These are phyloP conservation scores for Pyrus hybrid DNA, from an alignment of 331 rosid genomes.

Conservation along the genomic window DNA sequence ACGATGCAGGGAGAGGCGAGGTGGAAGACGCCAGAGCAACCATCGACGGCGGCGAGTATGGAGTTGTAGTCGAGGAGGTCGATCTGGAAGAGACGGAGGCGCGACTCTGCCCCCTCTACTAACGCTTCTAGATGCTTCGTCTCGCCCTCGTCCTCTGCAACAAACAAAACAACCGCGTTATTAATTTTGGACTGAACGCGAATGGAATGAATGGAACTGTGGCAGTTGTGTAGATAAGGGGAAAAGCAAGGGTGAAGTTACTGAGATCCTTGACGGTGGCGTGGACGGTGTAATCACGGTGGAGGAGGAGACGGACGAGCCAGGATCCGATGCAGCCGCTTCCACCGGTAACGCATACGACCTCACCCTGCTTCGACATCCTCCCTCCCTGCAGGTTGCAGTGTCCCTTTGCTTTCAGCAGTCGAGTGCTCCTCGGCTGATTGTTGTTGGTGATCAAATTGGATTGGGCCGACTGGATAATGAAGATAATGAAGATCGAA, in stretches of 20 bases:
- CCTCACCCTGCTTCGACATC: conserved; percentile 38
- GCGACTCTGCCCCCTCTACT: conserved; percentile 50
- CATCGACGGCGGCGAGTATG: conserved; percentile 44
- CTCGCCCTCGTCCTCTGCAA: conserved; percentile 57
- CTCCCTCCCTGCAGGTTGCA: no score
- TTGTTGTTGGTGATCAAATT: not conserved
- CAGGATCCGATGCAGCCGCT: conserved; percentile 92
- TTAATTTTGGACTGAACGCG: not conserved
- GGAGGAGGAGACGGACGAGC: conserved; percentile 70
- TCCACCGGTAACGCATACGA: conserved; percentile 86
- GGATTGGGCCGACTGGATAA: not conserved
- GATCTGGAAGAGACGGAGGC: conserved; percentile 75
- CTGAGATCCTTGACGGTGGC: conserved; percentile 81
- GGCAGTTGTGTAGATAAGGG: not conserved
- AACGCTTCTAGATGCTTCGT: conserved; percentile 68
- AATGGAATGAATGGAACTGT: not conserved
- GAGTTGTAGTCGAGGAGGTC: conserved; percentile 65
- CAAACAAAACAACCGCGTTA: not conserved
- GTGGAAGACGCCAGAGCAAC: no score
- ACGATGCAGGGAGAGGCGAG: conserved; percentile 74
- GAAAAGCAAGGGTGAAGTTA: not conserved
- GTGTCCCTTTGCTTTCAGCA: not conserved
- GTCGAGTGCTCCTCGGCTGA: not conserved
- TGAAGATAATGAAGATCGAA: no score
- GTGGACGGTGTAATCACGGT: conserved; percentile 75